Percentiles rank a stretch among this genome's conserved stretches.
Conservation (phyloP, 73 alveolate species). For the Breviolum minutum region DNA sequence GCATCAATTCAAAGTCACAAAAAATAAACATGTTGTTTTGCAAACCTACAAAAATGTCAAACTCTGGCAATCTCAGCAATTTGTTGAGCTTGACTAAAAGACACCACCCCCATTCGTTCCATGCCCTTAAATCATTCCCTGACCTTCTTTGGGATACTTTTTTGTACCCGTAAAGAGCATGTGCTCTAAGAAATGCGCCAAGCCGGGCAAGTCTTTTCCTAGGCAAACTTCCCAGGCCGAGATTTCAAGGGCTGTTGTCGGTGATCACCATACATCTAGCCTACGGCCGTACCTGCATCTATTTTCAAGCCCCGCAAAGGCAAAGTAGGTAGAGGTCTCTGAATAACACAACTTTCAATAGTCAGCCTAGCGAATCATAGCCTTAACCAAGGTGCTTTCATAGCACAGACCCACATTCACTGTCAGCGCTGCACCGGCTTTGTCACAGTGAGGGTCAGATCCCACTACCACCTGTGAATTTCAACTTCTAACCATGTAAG, state of each 20-base stretch:
- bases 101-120: background rate
- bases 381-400: conserved; percentile 32
- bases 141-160: conserved; percentile 98
- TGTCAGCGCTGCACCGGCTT: conserved; percentile 97
- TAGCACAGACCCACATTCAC: conserved; percentile 95
- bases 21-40: too few species aligned
- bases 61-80: too few species aligned
- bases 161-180: conserved; percentile 99
- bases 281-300: too few species aligned
- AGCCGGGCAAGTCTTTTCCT: conserved; percentile 96
- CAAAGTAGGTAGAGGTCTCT: background rate
- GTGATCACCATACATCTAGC: too few species aligned
- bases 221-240: too few species aligned
- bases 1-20: too few species aligned
- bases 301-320: too few species aligned
- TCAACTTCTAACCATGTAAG: background rate
- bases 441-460: conserved; percentile 96
- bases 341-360: background rate
- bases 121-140: background rate
- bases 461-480: conserved; percentile 86
- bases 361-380: too few species aligned
- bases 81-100: background rate
- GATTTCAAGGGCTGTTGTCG: too few species aligned
- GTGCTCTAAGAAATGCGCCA: conserved; percentile 98
- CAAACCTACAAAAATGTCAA: too few species aligned